Percentiles rank a stretch among this genome's conserved stretches.
These are phyloP conservation scores for Fusarium sp. DNA, from an alignment of 2,329 filamentous ascomycete species.

Conservation along the genomic window DNA sequence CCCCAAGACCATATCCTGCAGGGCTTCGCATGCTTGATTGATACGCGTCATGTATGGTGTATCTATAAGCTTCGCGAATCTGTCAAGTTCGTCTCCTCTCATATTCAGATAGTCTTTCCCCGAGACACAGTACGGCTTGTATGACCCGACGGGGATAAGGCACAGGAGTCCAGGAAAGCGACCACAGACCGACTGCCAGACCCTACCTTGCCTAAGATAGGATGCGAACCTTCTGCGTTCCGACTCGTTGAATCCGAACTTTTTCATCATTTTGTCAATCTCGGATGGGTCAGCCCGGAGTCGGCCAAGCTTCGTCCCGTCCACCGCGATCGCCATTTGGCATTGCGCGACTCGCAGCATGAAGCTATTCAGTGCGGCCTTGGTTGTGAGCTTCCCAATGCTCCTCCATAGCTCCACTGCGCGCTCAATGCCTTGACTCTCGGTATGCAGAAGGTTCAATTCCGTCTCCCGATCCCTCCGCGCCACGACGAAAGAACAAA, in stretches of 20 bases:
- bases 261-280: conserved; percentile 6
- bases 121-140: neutral
- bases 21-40: neutral
- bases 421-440: neutral
- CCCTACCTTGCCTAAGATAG: neutral
- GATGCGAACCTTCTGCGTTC: neutral
- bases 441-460: neutral
- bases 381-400: neutral
- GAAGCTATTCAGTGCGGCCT: neutral
- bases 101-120: neutral
- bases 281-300: neutral
- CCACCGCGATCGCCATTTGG: neutral
- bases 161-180: neutral
- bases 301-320: neutral
- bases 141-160: neutral
- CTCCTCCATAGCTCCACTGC: conserved; percentile 3
- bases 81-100: neutral
- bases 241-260: conserved; percentile 2
- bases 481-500: neutral
- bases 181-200: neutral
- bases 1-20: conserved; percentile 3
- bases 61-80: neutral
- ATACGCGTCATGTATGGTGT: neutral
- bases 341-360: neutral
- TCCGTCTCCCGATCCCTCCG: neutral